These are phyloP conservation scores for Rhodamnia argentea DNA, from an alignment of 345 rosid species.

Conservation along the genomic window DNA sequence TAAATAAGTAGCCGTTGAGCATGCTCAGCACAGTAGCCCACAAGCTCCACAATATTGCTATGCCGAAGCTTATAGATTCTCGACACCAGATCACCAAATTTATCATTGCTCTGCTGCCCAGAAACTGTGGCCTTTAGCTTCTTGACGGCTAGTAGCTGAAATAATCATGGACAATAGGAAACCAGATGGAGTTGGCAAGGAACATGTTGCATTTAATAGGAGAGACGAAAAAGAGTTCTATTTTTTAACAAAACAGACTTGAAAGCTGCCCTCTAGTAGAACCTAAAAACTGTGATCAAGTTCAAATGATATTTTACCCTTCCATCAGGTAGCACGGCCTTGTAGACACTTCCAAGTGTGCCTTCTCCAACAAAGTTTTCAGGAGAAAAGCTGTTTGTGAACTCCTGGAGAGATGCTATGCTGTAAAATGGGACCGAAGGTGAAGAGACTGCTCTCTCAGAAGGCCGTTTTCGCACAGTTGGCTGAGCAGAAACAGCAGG, in stretches of 20 bases:
- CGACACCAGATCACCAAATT: constrained; percentile 52
- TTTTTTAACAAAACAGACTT: neutral
- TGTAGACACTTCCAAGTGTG: constrained; percentile 57
- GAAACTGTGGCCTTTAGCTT: constrained; percentile 46
- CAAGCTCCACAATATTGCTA: constrained; percentile 54
- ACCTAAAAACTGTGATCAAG: neutral
- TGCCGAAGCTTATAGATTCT: constrained; percentile 51
- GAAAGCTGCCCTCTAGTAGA: neutral
- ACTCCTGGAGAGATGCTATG: constrained; percentile 79
- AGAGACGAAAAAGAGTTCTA: neutral
- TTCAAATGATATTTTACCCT: constrained; percentile 29
- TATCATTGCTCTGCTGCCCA: constrained; percentile 38
- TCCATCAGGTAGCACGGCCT: constrained; percentile 72
- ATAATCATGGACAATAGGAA: neutral
- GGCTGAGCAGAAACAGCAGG: constrained; percentile 17
- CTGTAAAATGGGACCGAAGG: constrained; percentile 41
- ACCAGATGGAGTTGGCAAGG: neutral
- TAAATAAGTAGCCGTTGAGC: constrained; percentile 66
- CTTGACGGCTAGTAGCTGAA: constrained; percentile 70
- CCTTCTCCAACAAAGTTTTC: constrained; percentile 80
- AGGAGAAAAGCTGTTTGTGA: constrained; percentile 63
- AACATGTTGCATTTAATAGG: neutral
- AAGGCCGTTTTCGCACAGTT: constrained; percentile 6
- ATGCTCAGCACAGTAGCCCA: constrained; percentile 82
- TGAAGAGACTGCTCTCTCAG: constrained; percentile 18